These are phyloP conservation scores for Colletotrichum simmondsii DNA, from an alignment of 2,329 filamentous ascomycete species.

Conservation along the genomic window DNA sequence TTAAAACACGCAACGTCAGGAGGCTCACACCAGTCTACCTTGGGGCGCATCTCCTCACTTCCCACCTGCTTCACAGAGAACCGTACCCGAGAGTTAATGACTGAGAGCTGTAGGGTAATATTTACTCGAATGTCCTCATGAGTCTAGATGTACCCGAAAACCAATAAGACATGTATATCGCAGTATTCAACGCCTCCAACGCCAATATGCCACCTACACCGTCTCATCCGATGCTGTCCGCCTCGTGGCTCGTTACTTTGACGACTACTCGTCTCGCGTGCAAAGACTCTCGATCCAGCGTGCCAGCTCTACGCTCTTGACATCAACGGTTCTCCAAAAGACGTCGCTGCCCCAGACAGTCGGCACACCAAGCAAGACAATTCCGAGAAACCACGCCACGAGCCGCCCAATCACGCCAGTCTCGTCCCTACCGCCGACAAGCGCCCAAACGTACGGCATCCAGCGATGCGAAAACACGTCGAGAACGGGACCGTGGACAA, in stretches of 20 bases:
- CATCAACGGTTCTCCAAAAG: slow-evolving; percentile 69
- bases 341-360: slow-evolving; percentile 67
- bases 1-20: not conserved
- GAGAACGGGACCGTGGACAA: slow-evolving; percentile 65
- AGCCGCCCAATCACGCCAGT: slow-evolving; percentile 46
- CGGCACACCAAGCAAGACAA: slow-evolving; percentile 45
- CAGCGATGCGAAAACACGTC: slow-evolving; percentile 45
- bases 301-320: slow-evolving; percentile 54
- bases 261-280: slow-evolving; percentile 24
- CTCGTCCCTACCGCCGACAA: slow-evolving; percentile 45
- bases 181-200: not conserved
- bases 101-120: not conserved
- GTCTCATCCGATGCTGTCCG: not conserved
- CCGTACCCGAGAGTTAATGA: not conserved
- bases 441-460: slow-evolving; percentile 31
- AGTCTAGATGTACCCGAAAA: not conserved
- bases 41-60: not conserved
- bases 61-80: not conserved
- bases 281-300: slow-evolving; percentile 56
- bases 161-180: slow-evolving; percentile 14
- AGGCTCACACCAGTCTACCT: not conserved
- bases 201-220: slow-evolving; percentile 3
- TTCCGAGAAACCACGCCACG: slow-evolving; percentile 50
- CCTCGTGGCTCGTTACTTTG: not conserved
- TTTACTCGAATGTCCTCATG: not conserved